Percentiles rank a stretch among this genome's conserved stretches.
Conservation (phyloP, 2,329 filamentous ascomycete species). For the Aspergillus floridensis region DNA sequence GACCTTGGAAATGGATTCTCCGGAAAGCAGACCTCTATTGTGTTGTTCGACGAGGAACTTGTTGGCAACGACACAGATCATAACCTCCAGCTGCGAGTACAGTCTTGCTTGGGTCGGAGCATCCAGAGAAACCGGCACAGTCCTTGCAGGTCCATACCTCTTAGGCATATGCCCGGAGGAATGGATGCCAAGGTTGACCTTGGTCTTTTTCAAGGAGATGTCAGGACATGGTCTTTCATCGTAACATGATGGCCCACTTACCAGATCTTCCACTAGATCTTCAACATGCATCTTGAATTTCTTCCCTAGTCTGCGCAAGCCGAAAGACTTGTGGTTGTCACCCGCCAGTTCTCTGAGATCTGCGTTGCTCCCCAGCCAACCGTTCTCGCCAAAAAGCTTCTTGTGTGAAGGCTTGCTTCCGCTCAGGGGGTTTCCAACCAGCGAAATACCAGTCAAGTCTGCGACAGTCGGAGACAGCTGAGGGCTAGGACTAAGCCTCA, state of each 20-base stretch:
- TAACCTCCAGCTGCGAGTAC: slow-evolving; percentile 47
- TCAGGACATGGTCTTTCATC: not conserved
- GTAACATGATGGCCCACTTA: slow-evolving; percentile 20
- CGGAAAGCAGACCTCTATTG: slow-evolving; percentile 37
- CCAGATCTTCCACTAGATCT: slow-evolving; percentile 37
- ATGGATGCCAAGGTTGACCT: slow-evolving; percentile 17
- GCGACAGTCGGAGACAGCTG: not conserved
- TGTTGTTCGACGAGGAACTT: slow-evolving; percentile 45
- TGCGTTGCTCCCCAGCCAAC: slow-evolving; percentile 39
- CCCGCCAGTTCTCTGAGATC: slow-evolving; percentile 29
- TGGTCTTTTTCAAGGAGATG: slow-evolving; percentile 20
- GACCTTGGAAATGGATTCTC: slow-evolving; percentile 40
- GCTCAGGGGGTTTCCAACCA: slow-evolving; percentile 3
- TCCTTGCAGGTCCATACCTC: slow-evolving; percentile 23
- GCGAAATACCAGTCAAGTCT: not conserved
- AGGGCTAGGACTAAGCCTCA: slow-evolving; percentile 7
- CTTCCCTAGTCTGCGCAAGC: slow-evolving; percentile 35
- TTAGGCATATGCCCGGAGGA: slow-evolving; percentile 6
- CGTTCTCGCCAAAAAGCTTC: slow-evolving; percentile 43
- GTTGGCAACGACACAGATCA: slow-evolving; percentile 47
- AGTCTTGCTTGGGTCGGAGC: slow-evolving; percentile 43
- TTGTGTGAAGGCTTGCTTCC: slow-evolving; percentile 30
- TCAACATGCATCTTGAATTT: slow-evolving; percentile 41
- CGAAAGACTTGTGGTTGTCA: slow-evolving; percentile 29
- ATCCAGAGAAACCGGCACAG: slow-evolving; percentile 40